phyloP scores from a whole-genome alignment of 176 grass and related monocot genomes.

The Triticum dicoccoides region DNA sequence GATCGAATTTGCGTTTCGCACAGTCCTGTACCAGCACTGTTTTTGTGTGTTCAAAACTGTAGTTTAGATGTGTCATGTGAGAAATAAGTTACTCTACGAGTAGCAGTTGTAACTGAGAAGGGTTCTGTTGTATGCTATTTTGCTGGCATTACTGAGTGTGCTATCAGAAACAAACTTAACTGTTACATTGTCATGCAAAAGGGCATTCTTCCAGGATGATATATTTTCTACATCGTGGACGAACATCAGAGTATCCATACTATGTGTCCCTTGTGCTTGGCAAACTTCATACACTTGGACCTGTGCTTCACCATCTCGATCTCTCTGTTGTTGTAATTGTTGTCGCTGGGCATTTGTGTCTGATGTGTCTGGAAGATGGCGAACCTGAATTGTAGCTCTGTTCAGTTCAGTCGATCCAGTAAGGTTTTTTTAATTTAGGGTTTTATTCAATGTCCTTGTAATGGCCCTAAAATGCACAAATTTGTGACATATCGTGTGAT shows the following conservation, averaged over 20 bases:
- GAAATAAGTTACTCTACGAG: slow-evolving; percentile 17
- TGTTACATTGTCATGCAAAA: not conserved
- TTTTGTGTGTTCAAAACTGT: slow-evolving; percentile 6
- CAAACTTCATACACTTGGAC: not conserved
- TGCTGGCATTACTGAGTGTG: not conserved
- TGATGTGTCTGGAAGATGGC: too few relatives aligned
- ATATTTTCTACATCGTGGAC: not conserved
- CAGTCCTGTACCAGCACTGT: not conserved
- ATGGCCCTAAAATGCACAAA: too few relatives aligned
- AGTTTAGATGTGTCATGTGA: slow-evolving; percentile 7
- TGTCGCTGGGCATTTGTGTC: too few relatives aligned
- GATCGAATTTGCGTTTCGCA: not conserved
- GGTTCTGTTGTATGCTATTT: not conserved
- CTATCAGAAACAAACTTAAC: not conserved
- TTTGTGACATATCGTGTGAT: too few relatives aligned
- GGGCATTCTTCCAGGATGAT: not conserved
- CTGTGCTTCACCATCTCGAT: too few relatives aligned
- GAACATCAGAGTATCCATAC: not conserved
- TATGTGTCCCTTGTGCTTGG: not conserved
- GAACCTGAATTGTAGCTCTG: too few relatives aligned
- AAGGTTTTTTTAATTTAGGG: too few relatives aligned
- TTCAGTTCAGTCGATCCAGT: too few relatives aligned
- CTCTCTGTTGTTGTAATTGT: too few relatives aligned
- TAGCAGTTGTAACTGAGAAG: not conserved
- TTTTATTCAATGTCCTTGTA: too few relatives aligned